Evolutionary conservation across 441 rosid genomes (phyloP).

Genomic region (Sinapis alba): DNA sequence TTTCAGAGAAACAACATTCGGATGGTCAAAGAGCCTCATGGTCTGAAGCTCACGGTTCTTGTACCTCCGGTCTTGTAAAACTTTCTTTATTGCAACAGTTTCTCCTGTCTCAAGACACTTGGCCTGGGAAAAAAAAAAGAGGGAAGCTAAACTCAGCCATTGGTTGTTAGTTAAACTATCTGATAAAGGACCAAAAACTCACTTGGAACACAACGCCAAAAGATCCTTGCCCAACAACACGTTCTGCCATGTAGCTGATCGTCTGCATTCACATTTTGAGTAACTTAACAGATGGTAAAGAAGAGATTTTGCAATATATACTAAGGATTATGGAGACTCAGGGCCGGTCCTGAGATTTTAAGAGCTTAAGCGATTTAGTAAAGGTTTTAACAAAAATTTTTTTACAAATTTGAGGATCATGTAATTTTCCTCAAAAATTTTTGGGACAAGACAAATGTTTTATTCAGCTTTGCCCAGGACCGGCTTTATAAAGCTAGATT

Average conservation of each 20-base stretch:
- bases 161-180: background rate
- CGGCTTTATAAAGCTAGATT: too few relatives aligned
- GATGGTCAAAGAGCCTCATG: conserved; percentile 96
- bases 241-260: conserved; percentile 98
- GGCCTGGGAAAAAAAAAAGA: conserved; percentile 50
- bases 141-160: background rate
- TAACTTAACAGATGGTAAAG: background rate
- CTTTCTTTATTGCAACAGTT: conserved; percentile 96
- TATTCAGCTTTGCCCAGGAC: too few relatives aligned
- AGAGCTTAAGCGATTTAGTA: too few relatives aligned
- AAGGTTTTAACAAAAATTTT: too few relatives aligned
- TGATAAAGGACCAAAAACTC: conserved; percentile 12
- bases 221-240: conserved; percentile 95
- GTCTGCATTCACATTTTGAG: conserved; percentile 52
- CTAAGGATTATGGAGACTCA: too few relatives aligned
- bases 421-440: too few relatives aligned
- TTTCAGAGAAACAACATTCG: conserved; percentile 84
- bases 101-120: conserved; percentile 95
- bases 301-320: background rate
- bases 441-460: too few relatives aligned
- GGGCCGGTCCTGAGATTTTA: too few relatives aligned
- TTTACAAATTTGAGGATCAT: too few relatives aligned
- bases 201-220: conserved; percentile 99
- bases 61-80: conserved; percentile 93
- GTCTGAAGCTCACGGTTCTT: conserved; percentile 98